phyloP scores from a whole-genome alignment of 768 basidiomycete species.

The Tricholoma furcatifolium region DNA sequence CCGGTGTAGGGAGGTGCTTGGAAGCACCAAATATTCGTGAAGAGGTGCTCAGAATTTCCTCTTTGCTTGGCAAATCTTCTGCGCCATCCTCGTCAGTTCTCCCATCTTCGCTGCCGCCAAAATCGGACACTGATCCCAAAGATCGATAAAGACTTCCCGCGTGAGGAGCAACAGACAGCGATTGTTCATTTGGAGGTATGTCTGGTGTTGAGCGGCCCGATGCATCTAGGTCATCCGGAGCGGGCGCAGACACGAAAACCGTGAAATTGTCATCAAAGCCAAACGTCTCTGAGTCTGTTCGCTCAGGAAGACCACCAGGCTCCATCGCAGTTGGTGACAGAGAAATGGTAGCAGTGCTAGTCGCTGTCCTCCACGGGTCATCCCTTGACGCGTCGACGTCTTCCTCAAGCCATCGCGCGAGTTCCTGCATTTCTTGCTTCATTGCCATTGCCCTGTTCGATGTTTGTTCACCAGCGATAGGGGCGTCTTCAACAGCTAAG shows the following conservation, averaged over 20 bases:
- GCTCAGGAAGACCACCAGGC: not conserved
- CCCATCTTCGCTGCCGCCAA: slow-evolving; percentile 43
- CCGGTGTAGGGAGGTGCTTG: not conserved
- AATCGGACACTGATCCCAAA: slow-evolving; percentile 59
- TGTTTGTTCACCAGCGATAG: slow-evolving; percentile 16
- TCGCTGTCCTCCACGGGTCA: slow-evolving; percentile 41
- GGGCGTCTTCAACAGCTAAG: slow-evolving; percentile 19
- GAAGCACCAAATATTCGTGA: slow-evolving; percentile 46
- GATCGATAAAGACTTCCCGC: slow-evolving; percentile 43
- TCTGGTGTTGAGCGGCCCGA: slow-evolving; percentile 23
- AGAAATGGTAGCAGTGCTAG: slow-evolving; percentile 25
- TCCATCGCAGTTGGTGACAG: slow-evolving; percentile 25
- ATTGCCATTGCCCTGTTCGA: slow-evolving; percentile 31
- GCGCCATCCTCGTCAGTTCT: slow-evolving; percentile 23
- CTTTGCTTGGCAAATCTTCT: slow-evolving; percentile 41
- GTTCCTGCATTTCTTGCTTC: slow-evolving; percentile 54
- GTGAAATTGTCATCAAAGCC: slow-evolving; percentile 82
- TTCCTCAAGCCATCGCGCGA: slow-evolving; percentile 63
- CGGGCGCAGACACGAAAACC: slow-evolving; percentile 66
- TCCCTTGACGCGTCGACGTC: slow-evolving; percentile 31
- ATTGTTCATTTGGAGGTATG: slow-evolving; percentile 17
- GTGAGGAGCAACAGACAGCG: slow-evolving; percentile 16
- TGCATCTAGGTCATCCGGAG: slow-evolving; percentile 15
- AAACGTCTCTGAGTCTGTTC: slow-evolving; percentile 10
- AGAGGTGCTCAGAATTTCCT: slow-evolving; percentile 50